Conservation (phyloP, 768 basidiomycete genomes). For the Phylloporus rhodoxanthus region DNA sequence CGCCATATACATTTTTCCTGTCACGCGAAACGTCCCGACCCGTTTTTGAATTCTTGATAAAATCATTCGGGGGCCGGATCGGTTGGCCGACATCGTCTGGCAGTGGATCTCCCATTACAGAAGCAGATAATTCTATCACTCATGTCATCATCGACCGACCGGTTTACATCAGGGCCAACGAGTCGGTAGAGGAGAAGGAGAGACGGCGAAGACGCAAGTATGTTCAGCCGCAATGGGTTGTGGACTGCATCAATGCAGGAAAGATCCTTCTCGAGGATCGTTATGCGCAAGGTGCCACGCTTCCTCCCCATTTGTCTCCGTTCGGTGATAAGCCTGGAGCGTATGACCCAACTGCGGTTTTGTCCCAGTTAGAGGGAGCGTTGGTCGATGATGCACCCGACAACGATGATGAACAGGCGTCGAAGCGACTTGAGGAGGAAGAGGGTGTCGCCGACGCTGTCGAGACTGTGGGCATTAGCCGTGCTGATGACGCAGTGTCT, state of each 20-base stretch:
- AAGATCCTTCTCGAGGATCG: constrained; percentile 79
- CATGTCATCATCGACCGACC: constrained; percentile 96
- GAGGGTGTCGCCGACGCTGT: constrained; percentile 27
- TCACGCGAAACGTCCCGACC: constrained; percentile 88
- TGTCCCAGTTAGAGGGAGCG: constrained; percentile 14
- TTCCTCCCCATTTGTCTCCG: constrained; percentile 94
- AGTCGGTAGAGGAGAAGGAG: constrained; percentile 54
- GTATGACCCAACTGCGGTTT: constrained; percentile 56
- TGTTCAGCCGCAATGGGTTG: constrained; percentile 97
- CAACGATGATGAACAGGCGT: constrained; percentile 27
- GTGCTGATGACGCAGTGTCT: constrained; percentile 53
- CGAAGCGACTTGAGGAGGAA: constrained; percentile 16
- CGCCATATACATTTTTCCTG: constrained; percentile 85
- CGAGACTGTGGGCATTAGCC: constrained; percentile 27
- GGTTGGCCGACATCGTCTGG: constrained; percentile 86
- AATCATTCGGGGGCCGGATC: constrained; percentile 86
- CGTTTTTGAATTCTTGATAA: constrained; percentile 91
- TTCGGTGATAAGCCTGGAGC: constrained; percentile 81
- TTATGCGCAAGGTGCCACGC: constrained; percentile 77
- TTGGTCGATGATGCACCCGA: constrained; percentile 27
- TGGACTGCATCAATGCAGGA: constrained; percentile 88
- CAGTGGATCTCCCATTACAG: constrained; percentile 71
- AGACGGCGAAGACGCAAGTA: constrained; percentile 68
- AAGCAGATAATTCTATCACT: constrained; percentile 79
- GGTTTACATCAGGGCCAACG: constrained; percentile 40